A percentile compares a stretch with the other conserved stretches of the same genome.
phyloP scores from a whole-genome alignment of 139 green algal species.

The Chlorella sp. region DNA sequence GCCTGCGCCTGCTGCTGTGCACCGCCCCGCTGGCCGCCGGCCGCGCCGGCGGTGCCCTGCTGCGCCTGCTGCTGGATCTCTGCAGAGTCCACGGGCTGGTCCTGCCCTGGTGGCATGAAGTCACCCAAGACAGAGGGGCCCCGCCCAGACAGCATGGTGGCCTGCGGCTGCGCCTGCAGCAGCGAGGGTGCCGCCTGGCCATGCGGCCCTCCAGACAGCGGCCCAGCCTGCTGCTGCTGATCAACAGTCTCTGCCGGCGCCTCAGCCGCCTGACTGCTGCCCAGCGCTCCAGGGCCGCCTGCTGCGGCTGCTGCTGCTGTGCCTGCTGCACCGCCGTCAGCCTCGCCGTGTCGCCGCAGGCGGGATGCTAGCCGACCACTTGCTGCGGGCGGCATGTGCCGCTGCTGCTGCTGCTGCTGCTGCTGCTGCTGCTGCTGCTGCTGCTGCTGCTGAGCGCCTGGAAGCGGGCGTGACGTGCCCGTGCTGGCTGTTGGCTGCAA shows the following conservation, averaged over 20 bases:
- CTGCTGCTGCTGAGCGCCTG: not conserved
- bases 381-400: not conserved
- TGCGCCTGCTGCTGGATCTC: not conserved
- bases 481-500: constrained; percentile 32
- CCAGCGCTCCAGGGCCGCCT: not conserved
- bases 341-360: constrained; percentile 7
- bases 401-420: constrained; percentile 16
- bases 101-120: constrained; percentile 2
- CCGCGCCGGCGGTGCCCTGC: not conserved
- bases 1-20: no score
- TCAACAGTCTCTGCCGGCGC: not conserved
- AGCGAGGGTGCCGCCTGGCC: not conserved
- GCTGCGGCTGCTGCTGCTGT: no score
- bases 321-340: not conserved
- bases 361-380: constrained; percentile 17
- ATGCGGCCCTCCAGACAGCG: not conserved
- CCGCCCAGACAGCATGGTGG: constrained; percentile 23
- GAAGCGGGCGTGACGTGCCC: constrained; percentile 5
- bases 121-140: constrained; percentile 9
- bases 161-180: not conserved
- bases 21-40: not conserved
- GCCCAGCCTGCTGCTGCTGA: not conserved
- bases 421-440: not conserved
- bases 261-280: no score
- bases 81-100: not conserved